A percentile compares a stretch with the other conserved stretches of the same genome.
phyloP scores from a whole-genome alignment of 345 rosid genomes.

The Cardamine resedifolia region DNA sequence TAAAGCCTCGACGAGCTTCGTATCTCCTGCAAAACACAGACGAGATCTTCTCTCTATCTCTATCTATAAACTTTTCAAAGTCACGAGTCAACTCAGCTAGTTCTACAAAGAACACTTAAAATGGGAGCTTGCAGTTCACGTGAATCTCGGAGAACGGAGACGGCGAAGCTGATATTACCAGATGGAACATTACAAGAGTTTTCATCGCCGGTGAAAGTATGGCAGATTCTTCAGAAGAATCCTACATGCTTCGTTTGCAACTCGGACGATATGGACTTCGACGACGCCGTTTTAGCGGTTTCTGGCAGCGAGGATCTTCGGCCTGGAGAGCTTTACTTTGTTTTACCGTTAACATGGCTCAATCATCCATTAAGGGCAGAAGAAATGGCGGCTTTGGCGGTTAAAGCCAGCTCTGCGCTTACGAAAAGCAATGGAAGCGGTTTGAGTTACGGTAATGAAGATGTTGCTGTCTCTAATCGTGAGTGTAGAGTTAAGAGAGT shows the following conservation, averaged over 20 bases:
- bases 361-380: constrained; percentile 66
- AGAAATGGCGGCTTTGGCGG: constrained; percentile 98
- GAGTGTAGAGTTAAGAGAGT: constrained; percentile 17
- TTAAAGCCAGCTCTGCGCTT: constrained; percentile 86
- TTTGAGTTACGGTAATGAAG: constrained; percentile 41
- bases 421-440: constrained; percentile 20
- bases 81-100: constrained; percentile 16
- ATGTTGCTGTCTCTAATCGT: background rate
- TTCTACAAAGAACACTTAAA: background rate
- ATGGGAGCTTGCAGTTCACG: constrained; percentile 90
- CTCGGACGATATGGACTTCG: constrained; percentile 95
- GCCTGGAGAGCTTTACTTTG: constrained; percentile 84
- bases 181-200: constrained; percentile 84
- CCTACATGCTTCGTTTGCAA: constrained; percentile 77
- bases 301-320: constrained; percentile 68
- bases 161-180: constrained; percentile 74
- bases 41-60: constrained; percentile 26
- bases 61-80: constrained; percentile 1
- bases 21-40: constrained; percentile 24
- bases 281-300: constrained; percentile 64
- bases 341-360: constrained; percentile 65
- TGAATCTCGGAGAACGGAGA: constrained; percentile 60
- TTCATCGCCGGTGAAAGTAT: constrained; percentile 73
- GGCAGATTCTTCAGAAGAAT: constrained; percentile 59
- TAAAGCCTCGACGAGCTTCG: constrained; percentile 17